These are phyloP conservation scores for Ogataea trehaloabstinens DNA, from an alignment of 805 yeast species.

Conservation along the genomic window DNA sequence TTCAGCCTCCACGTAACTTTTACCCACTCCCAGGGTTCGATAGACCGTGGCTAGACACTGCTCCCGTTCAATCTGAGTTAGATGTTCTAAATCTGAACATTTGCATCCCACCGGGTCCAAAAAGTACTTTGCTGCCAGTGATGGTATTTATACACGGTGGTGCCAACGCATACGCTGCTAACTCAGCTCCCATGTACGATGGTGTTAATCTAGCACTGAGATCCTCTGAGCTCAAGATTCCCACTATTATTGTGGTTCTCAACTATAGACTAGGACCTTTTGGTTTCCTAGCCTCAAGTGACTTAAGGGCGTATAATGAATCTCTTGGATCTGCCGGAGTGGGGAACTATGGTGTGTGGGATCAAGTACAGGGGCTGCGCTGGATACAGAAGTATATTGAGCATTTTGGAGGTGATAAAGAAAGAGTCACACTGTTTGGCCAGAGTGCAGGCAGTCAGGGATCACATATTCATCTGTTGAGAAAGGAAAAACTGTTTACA, in stretches of 20 bases:
- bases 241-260: slow-evolving; percentile 13
- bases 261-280: slow-evolving; percentile 20
- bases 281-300: slow-evolving; percentile 19
- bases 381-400: slow-evolving; percentile 20
- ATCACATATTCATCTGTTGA: slow-evolving; percentile 6
- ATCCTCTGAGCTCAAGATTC: slow-evolving; percentile 4
- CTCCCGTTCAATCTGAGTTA: slow-evolving; percentile 5
- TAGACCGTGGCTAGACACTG: slow-evolving; percentile 9
- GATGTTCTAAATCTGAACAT: slow-evolving; percentile 9
- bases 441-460: slow-evolving; percentile 21
- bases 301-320: slow-evolving; percentile 9
- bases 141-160: slow-evolving; percentile 21
- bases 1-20: too few relatives aligned
- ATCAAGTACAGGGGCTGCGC: slow-evolving; percentile 18
- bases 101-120: slow-evolving; percentile 5
- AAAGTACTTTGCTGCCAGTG: slow-evolving; percentile 14
- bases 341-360: slow-evolving; percentile 22
- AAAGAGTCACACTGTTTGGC: slow-evolving; percentile 20
- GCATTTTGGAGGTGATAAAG: slow-evolving; percentile 21
- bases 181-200: slow-evolving; percentile 7
- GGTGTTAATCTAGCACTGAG: slow-evolving; percentile 7
- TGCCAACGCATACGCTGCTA: slow-evolving; percentile 12
- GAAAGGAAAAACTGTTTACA: slow-evolving; percentile 7
- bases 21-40: slow-evolving; percentile 5
- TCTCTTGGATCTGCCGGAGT: slow-evolving; percentile 6